A percentile compares a stretch with the other conserved stretches of the same genome.
phyloP scores from a whole-genome alignment of 257 asterid genomes.

The Nicotiana attenuata region DNA sequence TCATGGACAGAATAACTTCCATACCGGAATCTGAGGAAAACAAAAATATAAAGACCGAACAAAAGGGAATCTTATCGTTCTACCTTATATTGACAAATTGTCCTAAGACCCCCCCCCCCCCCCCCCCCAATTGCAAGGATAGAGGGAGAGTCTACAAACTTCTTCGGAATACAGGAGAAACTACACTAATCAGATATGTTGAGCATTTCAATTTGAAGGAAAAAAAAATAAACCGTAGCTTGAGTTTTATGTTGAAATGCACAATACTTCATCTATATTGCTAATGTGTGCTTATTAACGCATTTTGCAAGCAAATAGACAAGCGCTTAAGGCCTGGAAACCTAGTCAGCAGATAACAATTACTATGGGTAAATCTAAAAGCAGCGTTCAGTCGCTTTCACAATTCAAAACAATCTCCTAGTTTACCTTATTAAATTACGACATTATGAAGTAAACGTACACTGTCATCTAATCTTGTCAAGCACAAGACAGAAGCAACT shows the following conservation, averaged over 20 bases:
- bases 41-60: background rate
- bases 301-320: background rate
- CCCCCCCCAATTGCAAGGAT: background rate
- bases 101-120: background rate
- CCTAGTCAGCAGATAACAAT: background rate
- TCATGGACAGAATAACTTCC: background rate
- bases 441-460: background rate
- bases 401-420: background rate
- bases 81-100: background rate
- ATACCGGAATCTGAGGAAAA: background rate
- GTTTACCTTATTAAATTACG: background rate
- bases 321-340: background rate
- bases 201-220: background rate
- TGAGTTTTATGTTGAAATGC: background rate
- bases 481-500: background rate
- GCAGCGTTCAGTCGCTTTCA: background rate
- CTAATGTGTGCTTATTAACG: background rate
- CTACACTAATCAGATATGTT: background rate
- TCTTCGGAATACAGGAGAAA: background rate
- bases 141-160: background rate
- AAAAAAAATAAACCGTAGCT: background rate
- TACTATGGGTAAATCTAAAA: background rate
- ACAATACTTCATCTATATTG: background rate
- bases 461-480: background rate
- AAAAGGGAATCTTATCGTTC: background rate